These are phyloP conservation scores for Apiospora koreana DNA, from an alignment of 2,329 filamentous ascomycete genomes.

Conservation along the genomic window DNA sequence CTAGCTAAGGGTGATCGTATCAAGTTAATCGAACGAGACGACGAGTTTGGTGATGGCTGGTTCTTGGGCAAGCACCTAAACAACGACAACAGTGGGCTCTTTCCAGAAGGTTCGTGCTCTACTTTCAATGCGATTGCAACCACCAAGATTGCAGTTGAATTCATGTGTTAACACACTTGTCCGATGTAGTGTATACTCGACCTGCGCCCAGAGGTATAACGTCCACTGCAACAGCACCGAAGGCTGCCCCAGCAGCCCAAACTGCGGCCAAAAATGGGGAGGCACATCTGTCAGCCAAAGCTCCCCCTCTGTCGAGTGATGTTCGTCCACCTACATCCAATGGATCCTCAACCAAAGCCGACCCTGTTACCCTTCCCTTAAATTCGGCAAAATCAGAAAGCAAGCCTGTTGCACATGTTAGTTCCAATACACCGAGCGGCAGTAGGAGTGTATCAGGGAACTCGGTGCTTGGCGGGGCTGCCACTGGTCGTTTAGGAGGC, in stretches of 20 bases:
- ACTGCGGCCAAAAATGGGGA: slow-evolving; percentile 14
- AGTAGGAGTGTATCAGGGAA: slow-evolving; percentile 26
- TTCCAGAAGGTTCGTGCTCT: slow-evolving; percentile 72
- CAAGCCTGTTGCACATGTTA: slow-evolving; percentile 30
- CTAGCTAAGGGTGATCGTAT: slow-evolving; percentile 83
- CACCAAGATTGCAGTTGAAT: not conserved
- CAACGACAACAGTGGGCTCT: slow-evolving; percentile 75
- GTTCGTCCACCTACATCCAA: slow-evolving; percentile 26
- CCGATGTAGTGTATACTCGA: slow-evolving; percentile 59
- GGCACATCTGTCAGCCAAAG: not conserved
- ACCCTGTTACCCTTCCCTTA: slow-evolving; percentile 42
- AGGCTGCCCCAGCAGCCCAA: slow-evolving; percentile 28
- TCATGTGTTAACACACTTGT: not conserved
- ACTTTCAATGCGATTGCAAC: slow-evolving; percentile 13
- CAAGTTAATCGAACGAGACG: slow-evolving; percentile 80
- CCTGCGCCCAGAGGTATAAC: slow-evolving; percentile 50
- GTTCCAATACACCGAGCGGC: slow-evolving; percentile 16
- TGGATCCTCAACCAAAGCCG: slow-evolving; percentile 22
- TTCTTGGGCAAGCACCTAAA: slow-evolving; percentile 75
- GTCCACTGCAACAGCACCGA: slow-evolving; percentile 27
- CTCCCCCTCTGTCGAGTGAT: slow-evolving; percentile 24
- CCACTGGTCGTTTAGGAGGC: slow-evolving; percentile 33
- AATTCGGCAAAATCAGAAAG: slow-evolving; percentile 40
- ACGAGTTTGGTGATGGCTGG: slow-evolving; percentile 89
- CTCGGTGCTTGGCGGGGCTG: slow-evolving; percentile 31